phyloP scores from a whole-genome alignment of 1,284 basidiomycete genomes.

The Volvariella surrecta region DNA sequence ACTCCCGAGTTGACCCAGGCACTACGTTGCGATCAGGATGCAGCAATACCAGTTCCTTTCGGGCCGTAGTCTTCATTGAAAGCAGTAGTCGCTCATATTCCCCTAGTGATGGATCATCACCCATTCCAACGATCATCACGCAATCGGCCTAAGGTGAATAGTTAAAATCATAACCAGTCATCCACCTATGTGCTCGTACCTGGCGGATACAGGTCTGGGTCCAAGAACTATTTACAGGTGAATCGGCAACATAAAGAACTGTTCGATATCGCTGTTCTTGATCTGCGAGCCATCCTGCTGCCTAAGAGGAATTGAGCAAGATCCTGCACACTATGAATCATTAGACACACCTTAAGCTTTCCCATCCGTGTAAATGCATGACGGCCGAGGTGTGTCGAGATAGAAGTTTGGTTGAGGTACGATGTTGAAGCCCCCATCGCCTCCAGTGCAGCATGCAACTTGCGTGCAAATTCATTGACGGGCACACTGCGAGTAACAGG shows the following conservation, averaged over 20 bases:
- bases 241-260: slow-evolving; percentile 91
- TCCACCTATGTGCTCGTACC: slow-evolving; percentile 30
- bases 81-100: slow-evolving; percentile 91
- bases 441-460: slow-evolving; percentile 82
- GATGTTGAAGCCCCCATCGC: slow-evolving; percentile 83
- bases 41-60: slow-evolving; percentile 93
- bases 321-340: background rate
- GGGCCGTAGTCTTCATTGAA: slow-evolving; percentile 93
- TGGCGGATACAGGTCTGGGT: slow-evolving; percentile 96
- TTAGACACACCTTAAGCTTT: slow-evolving; percentile 65
- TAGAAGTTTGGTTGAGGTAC: slow-evolving; percentile 86
- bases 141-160: slow-evolving; percentile 72
- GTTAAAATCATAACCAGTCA: background rate
- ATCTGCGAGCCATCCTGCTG: slow-evolving; percentile 83
- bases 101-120: slow-evolving; percentile 82
- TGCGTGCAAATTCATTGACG: slow-evolving; percentile 80
- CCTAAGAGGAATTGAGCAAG: slow-evolving; percentile 15
- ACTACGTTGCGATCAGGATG: slow-evolving; percentile 88
- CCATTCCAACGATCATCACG: slow-evolving; percentile 93
- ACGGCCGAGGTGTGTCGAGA: slow-evolving; percentile 82
- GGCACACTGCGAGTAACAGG: slow-evolving; percentile 80
- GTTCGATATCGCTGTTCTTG: slow-evolving; percentile 89
- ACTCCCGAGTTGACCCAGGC: slow-evolving; percentile 91
- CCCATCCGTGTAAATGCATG: slow-evolving; percentile 94
- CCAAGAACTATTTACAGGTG: slow-evolving; percentile 88